Conservation (phyloP, 2,329 filamentous ascomycete species). For the Fusarium sp. region DNA sequence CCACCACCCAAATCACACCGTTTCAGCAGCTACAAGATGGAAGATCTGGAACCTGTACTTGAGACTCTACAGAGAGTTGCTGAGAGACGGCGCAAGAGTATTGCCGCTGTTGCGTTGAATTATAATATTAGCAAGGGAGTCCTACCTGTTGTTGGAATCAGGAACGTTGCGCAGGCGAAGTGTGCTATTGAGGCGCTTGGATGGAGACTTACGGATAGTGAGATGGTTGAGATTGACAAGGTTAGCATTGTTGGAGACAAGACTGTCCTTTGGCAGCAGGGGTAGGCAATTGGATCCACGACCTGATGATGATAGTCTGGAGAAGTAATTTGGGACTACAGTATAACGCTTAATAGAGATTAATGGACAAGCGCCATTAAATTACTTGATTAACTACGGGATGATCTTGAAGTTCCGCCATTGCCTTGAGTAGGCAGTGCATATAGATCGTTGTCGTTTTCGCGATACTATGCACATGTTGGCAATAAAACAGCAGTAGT, state of each 20-base stretch:
- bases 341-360: no score
- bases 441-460: no score
- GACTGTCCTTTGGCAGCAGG: conserved; percentile 13
- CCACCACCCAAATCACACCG: not conserved
- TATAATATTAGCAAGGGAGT: conserved; percentile 15
- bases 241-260: conserved; percentile 8
- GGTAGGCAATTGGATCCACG: not conserved
- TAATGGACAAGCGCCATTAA: no score
- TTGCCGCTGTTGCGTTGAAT: conserved; percentile 3
- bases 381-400: no score
- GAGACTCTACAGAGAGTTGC: not conserved
- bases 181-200: conserved; percentile 10
- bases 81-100: conserved; percentile 5
- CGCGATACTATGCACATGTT: no score
- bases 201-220: conserved; percentile 5
- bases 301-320: fast-evolving
- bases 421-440: no score
- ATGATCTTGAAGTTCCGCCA: no score
- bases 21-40: conserved; percentile 10
- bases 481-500: no score
- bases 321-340: no score
- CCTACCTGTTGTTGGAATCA: conserved; percentile 10
- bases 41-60: conserved; percentile 1
- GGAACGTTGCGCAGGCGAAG: conserved; percentile 9
- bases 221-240: conserved; percentile 11